Base-by-base conservation (phyloP, 1,284 basidiomycete genomes). In the Mycosarcoma maydis region DNA sequence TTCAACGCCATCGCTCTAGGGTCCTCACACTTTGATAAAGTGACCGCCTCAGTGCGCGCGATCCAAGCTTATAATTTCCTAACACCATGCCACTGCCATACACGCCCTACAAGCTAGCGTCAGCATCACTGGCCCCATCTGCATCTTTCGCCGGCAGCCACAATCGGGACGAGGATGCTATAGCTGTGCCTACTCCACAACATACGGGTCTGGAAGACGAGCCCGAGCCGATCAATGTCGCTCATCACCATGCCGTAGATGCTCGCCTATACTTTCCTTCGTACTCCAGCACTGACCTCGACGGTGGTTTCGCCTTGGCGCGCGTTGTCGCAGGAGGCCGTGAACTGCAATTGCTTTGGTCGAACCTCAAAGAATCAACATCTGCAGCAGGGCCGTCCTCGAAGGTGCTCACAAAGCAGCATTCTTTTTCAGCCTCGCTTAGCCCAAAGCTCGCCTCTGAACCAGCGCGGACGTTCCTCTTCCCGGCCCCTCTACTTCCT, bases 311-410 rank as follows among this genome's bases (percentile, higher is more conserved):
- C 33, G 66, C 68, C 2, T 34, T 76, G 27, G 74, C 70, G 14
- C 72, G 74, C 14, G 66, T 70, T 11, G 52, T 76, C 3, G 59
- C 48, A 14, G 61, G 53, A 13, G 69, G 68, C 23, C 37, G 52
- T 4, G 72, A 76, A 49, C 46, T 76, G 30, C 69, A 76, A 46
- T 45, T 76, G 23, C 72, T 67, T 3, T 71, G 68, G 68, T 70
- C 67, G 6, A 44, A 34, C 13, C 23, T 64, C 4, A 27, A 42
- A n/a, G 38, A 51, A 6, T 27, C 39, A 10, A n/a, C 49, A 4
- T 34, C 46, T 17, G 49, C 60, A 16, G 42, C 51, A 20, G 46
- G 42, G 3, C 33, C 59, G 3, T 54, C 58, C 3, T 52, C 50
- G 6, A 44, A 57, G 17, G 49, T 53, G 22, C 39, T 62, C 3